These are phyloP conservation scores for Arachis hypogaea DNA, from an alignment of 306 rosid genomes.

Conservation along the genomic window DNA sequence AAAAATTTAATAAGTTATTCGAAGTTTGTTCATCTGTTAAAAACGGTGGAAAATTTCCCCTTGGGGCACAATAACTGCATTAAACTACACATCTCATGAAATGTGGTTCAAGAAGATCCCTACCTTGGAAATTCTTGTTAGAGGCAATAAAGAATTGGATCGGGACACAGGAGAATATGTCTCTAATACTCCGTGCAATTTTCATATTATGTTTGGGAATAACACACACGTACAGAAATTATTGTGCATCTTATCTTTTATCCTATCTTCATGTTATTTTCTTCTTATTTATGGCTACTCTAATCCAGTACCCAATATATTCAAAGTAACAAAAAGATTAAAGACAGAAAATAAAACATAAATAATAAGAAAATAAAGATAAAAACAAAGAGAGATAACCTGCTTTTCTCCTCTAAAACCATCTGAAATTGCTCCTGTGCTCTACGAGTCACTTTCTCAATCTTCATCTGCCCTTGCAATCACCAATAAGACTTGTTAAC, in stretches of 20 bases:
- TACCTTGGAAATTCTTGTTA: background rate
- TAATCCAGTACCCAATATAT: background rate
- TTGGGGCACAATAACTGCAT: background rate
- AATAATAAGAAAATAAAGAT: conserved; percentile 5
- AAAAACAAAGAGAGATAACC: conserved; percentile 47
- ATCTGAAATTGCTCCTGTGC: conserved; percentile 97
- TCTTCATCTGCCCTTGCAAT: conserved; percentile 65
- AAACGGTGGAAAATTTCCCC: conserved; percentile 15
- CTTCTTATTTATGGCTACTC: background rate
- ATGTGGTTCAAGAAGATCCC: background rate
- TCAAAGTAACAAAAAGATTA: conserved; percentile 13
- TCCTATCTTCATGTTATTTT: no score
- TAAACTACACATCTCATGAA: background rate
- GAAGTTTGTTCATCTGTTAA: background rate
- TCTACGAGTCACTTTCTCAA: conserved; percentile 92
- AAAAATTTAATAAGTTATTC: conserved; percentile 2
- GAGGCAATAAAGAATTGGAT: background rate
- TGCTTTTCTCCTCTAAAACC: conserved; percentile 92
- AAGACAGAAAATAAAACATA: conserved; percentile 14
- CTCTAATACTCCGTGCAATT: no score
- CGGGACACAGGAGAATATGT: no score
- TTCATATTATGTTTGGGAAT: no score
- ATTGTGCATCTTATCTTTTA: no score
- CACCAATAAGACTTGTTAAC: conserved; percentile 26
- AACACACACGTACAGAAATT: no score